Conservation (phyloP, 345 rosid genomes). For the Linum trigynum region DNA sequence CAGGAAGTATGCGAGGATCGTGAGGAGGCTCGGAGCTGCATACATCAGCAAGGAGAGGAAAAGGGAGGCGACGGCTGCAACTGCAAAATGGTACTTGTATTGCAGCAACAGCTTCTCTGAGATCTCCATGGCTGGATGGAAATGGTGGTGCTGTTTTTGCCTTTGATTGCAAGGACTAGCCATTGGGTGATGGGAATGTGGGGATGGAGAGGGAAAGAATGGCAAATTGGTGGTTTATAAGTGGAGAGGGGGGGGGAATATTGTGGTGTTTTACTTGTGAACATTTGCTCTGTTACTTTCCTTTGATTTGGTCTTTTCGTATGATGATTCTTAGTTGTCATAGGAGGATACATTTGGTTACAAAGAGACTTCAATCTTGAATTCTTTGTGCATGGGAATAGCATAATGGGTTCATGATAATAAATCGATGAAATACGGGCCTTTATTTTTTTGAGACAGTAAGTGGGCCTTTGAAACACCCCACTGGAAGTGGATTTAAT, state of each 20-base stretch:
- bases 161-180: not conserved
- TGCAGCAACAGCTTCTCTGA: conserved; percentile 47
- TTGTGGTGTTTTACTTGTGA: not conserved
- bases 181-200: not conserved
- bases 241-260: not conserved
- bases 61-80: conserved; percentile 24
- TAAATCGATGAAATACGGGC: no score
- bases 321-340: conserved; percentile 10
- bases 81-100: conserved; percentile 38
- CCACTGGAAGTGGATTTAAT: no score
- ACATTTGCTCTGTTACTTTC: conserved; percentile 1
- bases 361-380: not conserved
- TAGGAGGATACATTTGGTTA: conserved; percentile 17
- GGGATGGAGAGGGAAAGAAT: conserved; percentile 2
- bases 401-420: no score
- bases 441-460: no score
- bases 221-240: not conserved
- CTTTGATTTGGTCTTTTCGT: conserved; percentile 8
- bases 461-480: no score
- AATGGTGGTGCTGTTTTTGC: not conserved
- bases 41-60: conserved; percentile 29
- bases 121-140: conserved; percentile 33
- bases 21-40: conserved; percentile 47
- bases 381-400: not conserved
- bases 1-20: conserved; percentile 60